These are phyloP conservation scores for Trichoderma endophyticum DNA, from an alignment of 2,329 filamentous ascomycete species.

Conservation along the genomic window DNA sequence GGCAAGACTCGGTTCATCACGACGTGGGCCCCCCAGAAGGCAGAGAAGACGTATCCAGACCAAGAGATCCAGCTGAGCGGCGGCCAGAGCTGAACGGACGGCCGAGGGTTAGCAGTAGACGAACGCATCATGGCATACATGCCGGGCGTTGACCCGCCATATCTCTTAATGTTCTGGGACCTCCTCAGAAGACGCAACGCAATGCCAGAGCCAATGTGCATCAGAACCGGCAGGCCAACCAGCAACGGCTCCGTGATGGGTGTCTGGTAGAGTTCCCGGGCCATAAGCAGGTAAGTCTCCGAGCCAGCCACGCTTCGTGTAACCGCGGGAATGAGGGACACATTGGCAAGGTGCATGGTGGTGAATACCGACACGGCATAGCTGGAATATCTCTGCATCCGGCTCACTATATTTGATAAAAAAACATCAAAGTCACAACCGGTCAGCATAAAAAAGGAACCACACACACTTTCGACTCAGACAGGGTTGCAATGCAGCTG, in stretches of 20 bases:
- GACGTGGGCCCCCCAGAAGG: slow-evolving; percentile 67
- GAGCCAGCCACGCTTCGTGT: slow-evolving; percentile 70
- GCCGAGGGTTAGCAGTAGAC: slow-evolving; percentile 25
- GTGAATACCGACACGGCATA: slow-evolving; percentile 79
- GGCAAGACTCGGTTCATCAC: slow-evolving; percentile 75
- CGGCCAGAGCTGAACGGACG: slow-evolving; percentile 58
- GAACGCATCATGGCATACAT: slow-evolving; percentile 41
- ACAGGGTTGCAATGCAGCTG: background rate
- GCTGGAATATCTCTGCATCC: slow-evolving; percentile 83
- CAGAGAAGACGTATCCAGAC: slow-evolving; percentile 68
- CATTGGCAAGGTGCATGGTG: slow-evolving; percentile 74
- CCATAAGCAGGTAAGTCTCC: slow-evolving; percentile 85
- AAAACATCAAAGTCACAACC: slow-evolving; percentile 5
- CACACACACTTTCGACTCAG: background rate
- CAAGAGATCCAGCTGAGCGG: slow-evolving; percentile 64
- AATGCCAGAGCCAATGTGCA: slow-evolving; percentile 75
- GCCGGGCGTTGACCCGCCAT: slow-evolving; percentile 65
- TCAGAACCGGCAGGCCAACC: slow-evolving; percentile 68
- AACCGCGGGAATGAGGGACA: slow-evolving; percentile 73
- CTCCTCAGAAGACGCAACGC: slow-evolving; percentile 73
- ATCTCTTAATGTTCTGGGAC: slow-evolving; percentile 66
- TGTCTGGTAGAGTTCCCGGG: slow-evolving; percentile 88
- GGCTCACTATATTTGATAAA: slow-evolving; percentile 29
- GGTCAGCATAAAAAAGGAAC: slow-evolving; percentile 3
- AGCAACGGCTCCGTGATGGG: slow-evolving; percentile 75